Conservation (phyloP, 192 early-diverging fungal genomes). For the Rhizophagus prolifer region DNA sequence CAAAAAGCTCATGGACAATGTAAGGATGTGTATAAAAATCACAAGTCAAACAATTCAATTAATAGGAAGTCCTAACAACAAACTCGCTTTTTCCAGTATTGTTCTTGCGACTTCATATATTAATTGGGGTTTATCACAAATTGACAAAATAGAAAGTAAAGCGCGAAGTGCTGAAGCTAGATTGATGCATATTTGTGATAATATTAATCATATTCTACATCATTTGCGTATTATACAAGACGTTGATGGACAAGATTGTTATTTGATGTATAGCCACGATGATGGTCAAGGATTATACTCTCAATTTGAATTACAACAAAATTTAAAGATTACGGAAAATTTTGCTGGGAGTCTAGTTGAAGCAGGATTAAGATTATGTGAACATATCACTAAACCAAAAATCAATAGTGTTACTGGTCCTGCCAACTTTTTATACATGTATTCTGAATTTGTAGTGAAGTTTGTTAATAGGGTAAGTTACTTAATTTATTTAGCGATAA, state of each 20-base stretch:
- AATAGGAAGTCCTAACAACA: neutral
- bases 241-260: neutral
- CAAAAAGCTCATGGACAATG: constrained; percentile 9
- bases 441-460: constrained; percentile 16
- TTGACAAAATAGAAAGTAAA: constrained; percentile 20
- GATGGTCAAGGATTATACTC: neutral
- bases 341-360: constrained; percentile 8
- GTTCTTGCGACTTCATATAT: constrained; percentile 8
- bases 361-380: constrained; percentile 22
- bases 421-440: constrained; percentile 14
- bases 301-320: constrained; percentile 3
- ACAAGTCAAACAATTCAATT: neutral
- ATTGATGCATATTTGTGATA: constrained; percentile 23
- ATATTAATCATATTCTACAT: constrained; percentile 17
- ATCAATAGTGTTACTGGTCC: constrained; percentile 1
- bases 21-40: constrained; percentile 7
- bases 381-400: constrained; percentile 22
- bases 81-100: constrained; percentile 8
- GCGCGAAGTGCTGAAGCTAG: constrained; percentile 7
- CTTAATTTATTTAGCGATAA: neutral
- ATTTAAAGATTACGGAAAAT: constrained; percentile 10
- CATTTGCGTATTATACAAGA: constrained; percentile 22
- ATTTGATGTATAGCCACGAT: neutral
- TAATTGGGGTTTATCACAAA: constrained; percentile 6
- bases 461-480: constrained; percentile 16